phyloP scores from a whole-genome alignment of 179 eudicot species.

The Actinidia chinensis region DNA sequence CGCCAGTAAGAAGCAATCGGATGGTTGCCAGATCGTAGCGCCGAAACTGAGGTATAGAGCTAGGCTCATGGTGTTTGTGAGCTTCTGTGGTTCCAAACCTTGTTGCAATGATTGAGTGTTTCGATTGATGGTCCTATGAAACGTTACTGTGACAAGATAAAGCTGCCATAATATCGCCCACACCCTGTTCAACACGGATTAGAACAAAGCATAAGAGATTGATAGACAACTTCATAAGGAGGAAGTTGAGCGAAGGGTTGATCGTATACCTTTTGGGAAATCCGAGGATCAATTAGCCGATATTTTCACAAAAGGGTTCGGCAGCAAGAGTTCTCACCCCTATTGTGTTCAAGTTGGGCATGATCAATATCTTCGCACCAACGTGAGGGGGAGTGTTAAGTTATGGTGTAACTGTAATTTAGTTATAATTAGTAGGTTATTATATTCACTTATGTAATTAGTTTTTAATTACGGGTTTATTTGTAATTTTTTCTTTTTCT shows the following conservation, averaged over 20 bases:
- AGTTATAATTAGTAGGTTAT: no score
- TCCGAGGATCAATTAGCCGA: background rate
- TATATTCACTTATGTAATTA: no score
- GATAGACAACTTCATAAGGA: background rate
- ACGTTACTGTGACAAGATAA: background rate
- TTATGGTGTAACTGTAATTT: no score
- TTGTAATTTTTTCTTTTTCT: no score
- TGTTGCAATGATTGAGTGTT: background rate
- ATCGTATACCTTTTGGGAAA: background rate
- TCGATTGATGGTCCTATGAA: background rate
- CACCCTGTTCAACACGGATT: background rate
- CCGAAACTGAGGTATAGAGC: no score
- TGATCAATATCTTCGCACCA: background rate
- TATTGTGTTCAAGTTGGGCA: slow-evolving; percentile 2
- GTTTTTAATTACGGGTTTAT: no score
- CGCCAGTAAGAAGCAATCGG: no score
- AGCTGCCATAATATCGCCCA: background rate
- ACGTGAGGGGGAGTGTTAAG: background rate
- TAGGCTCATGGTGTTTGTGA: background rate
- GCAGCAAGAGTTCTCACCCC: background rate
- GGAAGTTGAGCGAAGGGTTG: background rate
- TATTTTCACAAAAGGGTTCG: background rate
- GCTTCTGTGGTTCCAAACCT: background rate
- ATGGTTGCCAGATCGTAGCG: no score
- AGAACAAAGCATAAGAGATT: background rate